Base-by-base conservation (phyloP, 768 basidiomycete genomes). In the Lactifluus piperatus region DNA sequence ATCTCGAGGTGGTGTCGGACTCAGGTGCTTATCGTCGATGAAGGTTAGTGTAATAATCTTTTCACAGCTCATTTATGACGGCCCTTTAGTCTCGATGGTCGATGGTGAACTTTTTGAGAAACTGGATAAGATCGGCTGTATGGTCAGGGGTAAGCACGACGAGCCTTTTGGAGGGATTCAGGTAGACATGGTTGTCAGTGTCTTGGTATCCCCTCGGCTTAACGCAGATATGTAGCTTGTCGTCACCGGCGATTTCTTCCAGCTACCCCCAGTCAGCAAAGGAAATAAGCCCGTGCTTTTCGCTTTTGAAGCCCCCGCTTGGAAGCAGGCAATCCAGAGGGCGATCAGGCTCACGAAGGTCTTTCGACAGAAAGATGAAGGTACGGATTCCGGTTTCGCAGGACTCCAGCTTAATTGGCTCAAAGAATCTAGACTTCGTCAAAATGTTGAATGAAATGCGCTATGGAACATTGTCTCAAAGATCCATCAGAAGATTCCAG, bases 401-500 rank as follows among this genome's bases (percentile, higher is more conserved):
- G 46, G 52, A 36, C 44, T 44, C 49, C 57, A 51, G n/a, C 61
- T 41, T 41, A 29, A 26, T 41, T 60, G 22, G 34, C 14, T 56
- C 10, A 34, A 27, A 62, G 13, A 39, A 46, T 58, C 39, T 69
- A 93, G 93, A 84, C 53, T 97, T 99, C 68, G 82, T 99, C 51
- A 79, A 91, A 70, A 98, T 98, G 93, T 76, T 98, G 51, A 99
- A 97, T 69, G 94, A 98, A 71, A 98, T 98, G 97, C 84, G 97
- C 16, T 95, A 92, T 65, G 97, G 97, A 3, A 73, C 65, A 18
- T 72, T 98, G 32, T 79, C 84, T 0, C 61, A 67, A 3, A 73
- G 75, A 22, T 94, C 93, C 0, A 84, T 93, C 59, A 56, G 67
- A 32, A 83, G 78, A 56, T 97, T 98, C 76, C 80, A 71, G 64